Evolutionary conservation across 345 rosid species (phyloP).

Genomic region (Gossypium raimondii): DNA sequence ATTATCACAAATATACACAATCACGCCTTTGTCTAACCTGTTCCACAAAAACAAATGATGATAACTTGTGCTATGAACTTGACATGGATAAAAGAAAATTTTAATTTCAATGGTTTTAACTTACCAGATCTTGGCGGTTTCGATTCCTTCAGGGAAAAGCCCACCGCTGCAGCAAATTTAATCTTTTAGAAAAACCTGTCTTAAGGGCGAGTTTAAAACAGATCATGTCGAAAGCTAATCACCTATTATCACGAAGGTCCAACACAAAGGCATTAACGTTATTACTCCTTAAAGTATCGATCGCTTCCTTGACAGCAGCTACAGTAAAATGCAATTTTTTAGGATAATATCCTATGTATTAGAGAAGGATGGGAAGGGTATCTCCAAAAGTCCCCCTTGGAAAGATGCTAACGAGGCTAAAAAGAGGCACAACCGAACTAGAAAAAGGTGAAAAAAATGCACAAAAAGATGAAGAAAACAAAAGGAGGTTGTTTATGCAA

Average conservation of each 20-base stretch:
- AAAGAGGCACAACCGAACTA: not conserved
- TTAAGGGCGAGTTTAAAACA: constrained; percentile 19
- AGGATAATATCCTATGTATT: constrained; percentile 6
- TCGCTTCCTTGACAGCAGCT: constrained; percentile 88
- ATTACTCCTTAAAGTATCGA: constrained; percentile 59
- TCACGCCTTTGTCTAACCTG: constrained; percentile 97
- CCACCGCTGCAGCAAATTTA: constrained; percentile 80
- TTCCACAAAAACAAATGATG: not conserved
- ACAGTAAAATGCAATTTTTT: constrained; percentile 22
- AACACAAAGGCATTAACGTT: constrained; percentile 71
- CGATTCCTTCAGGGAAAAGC: constrained; percentile 93
- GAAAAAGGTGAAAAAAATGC: not conserved
- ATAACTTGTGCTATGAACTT: not conserved
- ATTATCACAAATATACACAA: constrained; percentile 85
- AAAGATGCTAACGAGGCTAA: not conserved
- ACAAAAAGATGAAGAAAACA: not conserved
- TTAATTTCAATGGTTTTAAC: constrained; percentile 13
- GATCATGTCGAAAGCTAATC: constrained; percentile 30
- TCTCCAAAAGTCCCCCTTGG: not conserved
- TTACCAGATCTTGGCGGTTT: constrained; percentile 92
- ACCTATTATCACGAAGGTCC: constrained; percentile 99
- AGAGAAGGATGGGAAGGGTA: not conserved
- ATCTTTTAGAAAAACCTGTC: constrained; percentile 34
- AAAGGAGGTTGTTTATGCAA: not conserved
- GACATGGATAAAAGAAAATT: not conserved